These are phyloP conservation scores for Dentipellis sp. DNA, from an alignment of 768 basidiomycete genomes.

Conservation along the genomic window DNA sequence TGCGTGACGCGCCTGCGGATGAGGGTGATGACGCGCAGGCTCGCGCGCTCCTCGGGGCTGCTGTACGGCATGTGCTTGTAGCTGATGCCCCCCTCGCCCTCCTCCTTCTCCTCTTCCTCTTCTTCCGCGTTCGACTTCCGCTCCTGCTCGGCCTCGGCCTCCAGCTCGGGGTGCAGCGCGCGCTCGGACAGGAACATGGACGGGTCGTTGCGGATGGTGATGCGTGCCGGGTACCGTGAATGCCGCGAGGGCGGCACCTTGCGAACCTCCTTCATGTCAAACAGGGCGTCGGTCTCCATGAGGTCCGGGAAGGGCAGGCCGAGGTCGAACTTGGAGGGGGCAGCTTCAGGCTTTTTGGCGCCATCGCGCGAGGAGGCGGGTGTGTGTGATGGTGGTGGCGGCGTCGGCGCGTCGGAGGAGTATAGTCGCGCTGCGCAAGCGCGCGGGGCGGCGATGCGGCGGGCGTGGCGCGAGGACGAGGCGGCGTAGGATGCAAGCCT, in stretches of 20 bases:
- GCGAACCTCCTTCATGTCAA: conserved; percentile 49
- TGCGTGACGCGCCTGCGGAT: conserved; percentile 57
- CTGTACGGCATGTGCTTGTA: conserved; percentile 26
- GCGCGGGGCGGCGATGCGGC: not conserved
- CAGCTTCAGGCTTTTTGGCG: not conserved
- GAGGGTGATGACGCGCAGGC: conserved; percentile 32
- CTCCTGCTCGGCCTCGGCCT: conserved; percentile 20
- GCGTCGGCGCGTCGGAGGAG: conserved; percentile 6
- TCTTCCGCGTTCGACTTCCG: conserved; percentile 23
- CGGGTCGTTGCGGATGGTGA: conserved; percentile 63
- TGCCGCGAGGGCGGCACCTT: conserved; percentile 44
- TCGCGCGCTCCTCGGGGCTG: conserved; percentile 17
- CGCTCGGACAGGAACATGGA: conserved; percentile 43
- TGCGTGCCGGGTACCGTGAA: conserved; percentile 49
- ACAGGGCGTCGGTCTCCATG: conserved; percentile 49
- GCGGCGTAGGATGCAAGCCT: conserved; percentile 9
- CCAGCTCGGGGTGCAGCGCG: conserved; percentile 21
- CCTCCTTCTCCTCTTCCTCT: conserved; percentile 7
- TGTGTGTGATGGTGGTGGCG: not conserved
- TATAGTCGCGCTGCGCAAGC: conserved; percentile 3
- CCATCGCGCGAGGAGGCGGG: not conserved
- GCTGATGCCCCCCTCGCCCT: conserved; percentile 13
- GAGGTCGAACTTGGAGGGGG: not conserved
- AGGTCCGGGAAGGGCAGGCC: conserved; percentile 41
- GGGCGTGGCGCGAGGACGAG: conserved; percentile 3